phyloP scores from a whole-genome alignment of 805 yeast species.

The Saturnispora saitoi region DNA sequence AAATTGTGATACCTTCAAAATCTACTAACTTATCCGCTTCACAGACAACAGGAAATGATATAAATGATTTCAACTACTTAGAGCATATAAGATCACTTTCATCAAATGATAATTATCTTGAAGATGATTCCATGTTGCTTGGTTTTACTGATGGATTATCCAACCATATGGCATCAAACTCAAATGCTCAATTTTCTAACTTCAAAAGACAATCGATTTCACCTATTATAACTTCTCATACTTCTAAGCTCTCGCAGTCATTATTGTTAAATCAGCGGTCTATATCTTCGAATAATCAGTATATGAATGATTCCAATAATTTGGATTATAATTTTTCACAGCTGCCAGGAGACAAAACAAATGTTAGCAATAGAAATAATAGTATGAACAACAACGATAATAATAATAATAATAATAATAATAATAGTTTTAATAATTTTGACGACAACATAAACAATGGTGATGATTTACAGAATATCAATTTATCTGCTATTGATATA shows the following conservation, averaged over 20 bases:
- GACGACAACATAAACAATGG: neutral
- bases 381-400: neutral
- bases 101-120: slow-evolving; percentile 11
- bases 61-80: slow-evolving; percentile 10
- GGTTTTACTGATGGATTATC: neutral
- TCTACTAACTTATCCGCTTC: slow-evolving; percentile 2
- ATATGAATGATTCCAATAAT: neutral
- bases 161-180: neutral
- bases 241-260: slow-evolving; percentile 25
- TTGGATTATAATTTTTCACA: neutral
- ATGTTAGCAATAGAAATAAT: neutral
- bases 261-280: slow-evolving; percentile 11
- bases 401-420: neutral
- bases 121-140: neutral
- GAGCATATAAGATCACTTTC: slow-evolving; percentile 16
- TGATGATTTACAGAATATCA: neutral
- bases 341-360: neutral
- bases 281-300: neutral
- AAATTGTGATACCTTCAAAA: neutral
- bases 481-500: neutral
- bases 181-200: slow-evolving; percentile 3
- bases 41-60: neutral
- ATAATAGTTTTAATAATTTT: neutral
- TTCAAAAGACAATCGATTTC: slow-evolving; percentile 21
- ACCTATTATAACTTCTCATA: slow-evolving; percentile 19